Conservation (phyloP, 2,329 filamentous ascomycete genomes). For the Amauroascus niger region DNA sequence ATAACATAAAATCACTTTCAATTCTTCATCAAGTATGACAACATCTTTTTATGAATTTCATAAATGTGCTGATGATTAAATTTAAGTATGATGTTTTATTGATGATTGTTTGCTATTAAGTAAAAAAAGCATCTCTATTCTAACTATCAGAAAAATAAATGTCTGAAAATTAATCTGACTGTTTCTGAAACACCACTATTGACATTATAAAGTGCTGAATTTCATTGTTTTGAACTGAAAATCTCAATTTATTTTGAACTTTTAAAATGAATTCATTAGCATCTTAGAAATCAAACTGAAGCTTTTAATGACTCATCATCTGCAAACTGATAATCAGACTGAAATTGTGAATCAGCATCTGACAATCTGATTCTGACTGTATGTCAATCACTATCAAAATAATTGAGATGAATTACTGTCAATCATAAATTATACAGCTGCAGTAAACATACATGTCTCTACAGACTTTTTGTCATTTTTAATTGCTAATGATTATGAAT, state of each 20-base stretch:
- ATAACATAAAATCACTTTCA: neutral
- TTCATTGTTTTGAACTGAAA: neutral
- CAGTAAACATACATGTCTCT: neutral
- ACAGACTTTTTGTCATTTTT: neutral
- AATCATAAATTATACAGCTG: neutral
- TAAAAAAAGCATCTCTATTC: neutral
- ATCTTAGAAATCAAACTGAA: neutral
- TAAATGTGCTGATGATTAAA: neutral
- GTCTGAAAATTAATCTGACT: neutral
- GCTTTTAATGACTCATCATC: neutral
- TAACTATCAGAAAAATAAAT: neutral
- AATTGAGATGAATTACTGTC: neutral
- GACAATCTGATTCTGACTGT: neutral
- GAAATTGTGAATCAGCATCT: neutral
- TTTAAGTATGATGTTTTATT: neutral
- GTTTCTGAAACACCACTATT: neutral
- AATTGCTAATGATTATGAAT: no score
- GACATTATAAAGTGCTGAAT: neutral
- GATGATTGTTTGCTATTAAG: neutral
- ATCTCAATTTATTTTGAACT: neutral
- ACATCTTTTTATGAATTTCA: neutral
- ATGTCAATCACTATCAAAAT: neutral
- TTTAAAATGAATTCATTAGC: neutral
- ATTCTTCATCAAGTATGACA: neutral
- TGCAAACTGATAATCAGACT: neutral